phyloP scores from a whole-genome alignment of 2,329 filamentous ascomycete genomes.

The Colletotrichum tamarilloi region DNA sequence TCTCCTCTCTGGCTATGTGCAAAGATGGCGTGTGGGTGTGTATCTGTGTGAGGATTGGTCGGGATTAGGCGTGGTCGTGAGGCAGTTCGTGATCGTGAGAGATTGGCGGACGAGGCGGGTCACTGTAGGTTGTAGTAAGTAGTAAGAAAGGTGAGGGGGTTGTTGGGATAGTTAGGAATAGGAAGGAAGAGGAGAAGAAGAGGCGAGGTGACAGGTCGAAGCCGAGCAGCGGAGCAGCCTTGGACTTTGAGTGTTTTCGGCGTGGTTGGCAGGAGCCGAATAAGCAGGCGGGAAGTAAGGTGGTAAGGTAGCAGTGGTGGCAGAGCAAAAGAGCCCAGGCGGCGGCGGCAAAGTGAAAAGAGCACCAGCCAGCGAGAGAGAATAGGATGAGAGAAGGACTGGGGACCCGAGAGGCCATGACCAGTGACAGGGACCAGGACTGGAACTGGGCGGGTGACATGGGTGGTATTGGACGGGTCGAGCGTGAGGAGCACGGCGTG shows the following conservation, averaged over 20 bases:
- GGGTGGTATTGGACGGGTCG: constrained; percentile 33
- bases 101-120: background rate
- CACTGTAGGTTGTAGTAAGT: background rate
- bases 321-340: background rate
- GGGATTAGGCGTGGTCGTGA: background rate
- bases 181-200: constrained; percentile 1
- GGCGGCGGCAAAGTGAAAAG: constrained; percentile 27
- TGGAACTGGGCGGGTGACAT: constrained; percentile 30
- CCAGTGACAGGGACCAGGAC: constrained; percentile 27
- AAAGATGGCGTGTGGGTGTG: background rate
- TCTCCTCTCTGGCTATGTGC: background rate
- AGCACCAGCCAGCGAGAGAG: constrained; percentile 19
- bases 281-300: background rate
- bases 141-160: background rate
- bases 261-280: constrained; percentile 25
- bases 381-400: constrained; percentile 23
- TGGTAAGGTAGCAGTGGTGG: background rate
- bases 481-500: background rate
- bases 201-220: background rate
- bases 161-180: background rate
- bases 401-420: constrained; percentile 13
- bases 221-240: constrained; percentile 13
- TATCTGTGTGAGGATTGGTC: background rate
- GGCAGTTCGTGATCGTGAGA: constrained; percentile 17
- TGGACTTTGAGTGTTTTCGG: constrained; percentile 29